Percentiles rank a stretch among this genome's conserved stretches.
phyloP scores from a whole-genome alignment of 345 rosid species.

The Turnera subulata region DNA sequence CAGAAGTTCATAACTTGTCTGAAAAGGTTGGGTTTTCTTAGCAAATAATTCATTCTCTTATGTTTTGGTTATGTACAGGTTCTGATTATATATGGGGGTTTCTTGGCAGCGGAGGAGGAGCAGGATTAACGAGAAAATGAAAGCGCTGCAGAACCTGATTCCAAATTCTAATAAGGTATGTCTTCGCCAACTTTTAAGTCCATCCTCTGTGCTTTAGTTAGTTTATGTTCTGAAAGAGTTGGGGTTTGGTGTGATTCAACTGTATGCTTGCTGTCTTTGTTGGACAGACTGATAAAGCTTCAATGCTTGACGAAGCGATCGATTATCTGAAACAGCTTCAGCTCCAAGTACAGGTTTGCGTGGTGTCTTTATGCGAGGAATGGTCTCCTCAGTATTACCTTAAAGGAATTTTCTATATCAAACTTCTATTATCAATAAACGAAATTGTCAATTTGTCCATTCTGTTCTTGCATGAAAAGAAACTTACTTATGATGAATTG shows the following conservation, averaged over 20 bases:
- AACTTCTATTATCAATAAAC: neutral
- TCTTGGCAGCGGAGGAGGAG: slow-evolving; percentile 84
- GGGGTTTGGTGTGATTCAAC: neutral
- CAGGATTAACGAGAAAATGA: slow-evolving; percentile 96
- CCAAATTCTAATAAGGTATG: slow-evolving; percentile 91
- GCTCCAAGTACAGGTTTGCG: slow-evolving; percentile 91
- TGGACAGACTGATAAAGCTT: slow-evolving; percentile 84
- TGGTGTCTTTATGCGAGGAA: neutral
- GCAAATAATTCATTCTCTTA: neutral
- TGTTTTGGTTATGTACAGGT: neutral
- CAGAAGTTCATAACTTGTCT: slow-evolving; percentile 91
- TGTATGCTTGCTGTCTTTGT: neutral
- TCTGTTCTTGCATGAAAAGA: neutral
- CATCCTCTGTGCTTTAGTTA: neutral
- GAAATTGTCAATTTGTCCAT: neutral
- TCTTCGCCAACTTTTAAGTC: neutral
- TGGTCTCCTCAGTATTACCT: too few species aligned
- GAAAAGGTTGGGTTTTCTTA: slow-evolving; percentile 56
- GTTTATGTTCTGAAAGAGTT: neutral
- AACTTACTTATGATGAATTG: too few species aligned
- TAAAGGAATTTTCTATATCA: neutral
- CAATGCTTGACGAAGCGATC: slow-evolving; percentile 94
- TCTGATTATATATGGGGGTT: neutral
- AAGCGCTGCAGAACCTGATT: slow-evolving; percentile 82
- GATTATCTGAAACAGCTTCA: slow-evolving; percentile 94